These are phyloP conservation scores for Vickermania spadyakhi DNA, from an alignment of 208 protist genomes.

Conservation along the genomic window DNA sequence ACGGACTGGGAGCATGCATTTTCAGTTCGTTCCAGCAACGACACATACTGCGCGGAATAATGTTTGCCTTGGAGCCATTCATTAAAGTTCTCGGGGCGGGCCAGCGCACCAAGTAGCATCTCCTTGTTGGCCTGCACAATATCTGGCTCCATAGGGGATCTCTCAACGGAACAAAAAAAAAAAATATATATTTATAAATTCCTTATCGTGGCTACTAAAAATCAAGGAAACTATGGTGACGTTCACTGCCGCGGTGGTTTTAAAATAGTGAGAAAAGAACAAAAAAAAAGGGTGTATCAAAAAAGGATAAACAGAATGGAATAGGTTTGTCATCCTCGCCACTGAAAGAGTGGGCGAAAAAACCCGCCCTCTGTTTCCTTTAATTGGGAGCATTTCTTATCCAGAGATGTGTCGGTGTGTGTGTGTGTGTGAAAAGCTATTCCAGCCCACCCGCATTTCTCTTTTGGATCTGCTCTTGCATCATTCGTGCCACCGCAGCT, in stretches of 20 bases:
- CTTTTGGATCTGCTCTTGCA: conserved; percentile 87
- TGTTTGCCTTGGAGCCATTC: conserved; percentile 17
- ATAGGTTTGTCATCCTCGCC: too few relatives aligned
- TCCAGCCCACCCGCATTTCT: too few relatives aligned
- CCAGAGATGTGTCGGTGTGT: too few relatives aligned
- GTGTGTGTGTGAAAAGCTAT: too few relatives aligned
- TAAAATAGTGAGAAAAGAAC: neutral
- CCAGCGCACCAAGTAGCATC: neutral
- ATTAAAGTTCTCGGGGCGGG: conserved; percentile 6
- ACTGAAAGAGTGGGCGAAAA: too few relatives aligned
- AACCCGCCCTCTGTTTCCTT: neutral
- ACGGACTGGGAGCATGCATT: neutral
- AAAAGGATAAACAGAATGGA: neutral
- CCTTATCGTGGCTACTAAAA: too few relatives aligned
- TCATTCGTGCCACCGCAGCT: conserved; percentile 85
- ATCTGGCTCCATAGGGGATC: neutral
- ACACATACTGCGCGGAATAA: conserved; percentile 13
- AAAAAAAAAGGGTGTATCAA: neutral
- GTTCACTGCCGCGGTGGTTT: too few relatives aligned
- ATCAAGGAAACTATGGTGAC: too few relatives aligned
- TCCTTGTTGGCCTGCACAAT: neutral
- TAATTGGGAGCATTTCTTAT: neutral
- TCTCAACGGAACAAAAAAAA: too few relatives aligned
- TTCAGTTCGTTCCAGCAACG: neutral
- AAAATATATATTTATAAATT: too few relatives aligned